These are phyloP conservation scores for Mycena polygramma DNA, from an alignment of 768 basidiomycete genomes.

Conservation along the genomic window DNA sequence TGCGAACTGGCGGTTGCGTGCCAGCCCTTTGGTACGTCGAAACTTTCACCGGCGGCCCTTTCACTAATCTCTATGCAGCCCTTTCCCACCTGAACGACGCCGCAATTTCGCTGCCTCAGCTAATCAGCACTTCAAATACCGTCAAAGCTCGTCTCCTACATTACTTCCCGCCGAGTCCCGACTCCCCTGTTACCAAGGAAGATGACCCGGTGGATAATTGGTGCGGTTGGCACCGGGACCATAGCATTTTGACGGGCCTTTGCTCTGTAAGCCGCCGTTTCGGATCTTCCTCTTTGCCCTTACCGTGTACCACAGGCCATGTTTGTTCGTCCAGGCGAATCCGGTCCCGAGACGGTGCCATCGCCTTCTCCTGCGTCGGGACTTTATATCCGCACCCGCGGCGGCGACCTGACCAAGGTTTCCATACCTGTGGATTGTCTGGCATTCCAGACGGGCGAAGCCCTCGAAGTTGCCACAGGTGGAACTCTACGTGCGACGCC, in stretches of 20 bases:
- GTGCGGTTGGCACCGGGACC: slow-evolving; percentile 97
- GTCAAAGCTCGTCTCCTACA: slow-evolving; percentile 96
- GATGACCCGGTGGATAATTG: slow-evolving; percentile 86
- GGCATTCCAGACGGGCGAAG: slow-evolving; percentile 98
- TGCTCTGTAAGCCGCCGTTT: slow-evolving; percentile 74
- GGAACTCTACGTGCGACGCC: slow-evolving; percentile 90
- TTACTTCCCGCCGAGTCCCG: slow-evolving; percentile 84
- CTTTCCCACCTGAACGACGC: slow-evolving; percentile 75
- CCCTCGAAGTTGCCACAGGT: slow-evolving; percentile 89
- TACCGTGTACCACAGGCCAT: slow-evolving; percentile 71
- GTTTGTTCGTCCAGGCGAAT: slow-evolving; percentile 72
- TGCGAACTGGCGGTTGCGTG: slow-evolving; percentile 87
- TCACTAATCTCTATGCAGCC: slow-evolving; percentile 54
- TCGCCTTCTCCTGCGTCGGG: slow-evolving; percentile 86
- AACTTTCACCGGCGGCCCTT: neutral
- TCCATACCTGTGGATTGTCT: slow-evolving; percentile 87
- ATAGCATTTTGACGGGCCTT: slow-evolving; percentile 91
- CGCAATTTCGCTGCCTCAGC: slow-evolving; percentile 73
- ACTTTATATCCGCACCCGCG: slow-evolving; percentile 91
- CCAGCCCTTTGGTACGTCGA: slow-evolving; percentile 83
- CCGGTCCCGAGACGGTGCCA: slow-evolving; percentile 59
- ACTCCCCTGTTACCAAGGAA: slow-evolving; percentile 51
- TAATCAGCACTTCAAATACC: slow-evolving; percentile 84
- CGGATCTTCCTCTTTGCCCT: neutral
- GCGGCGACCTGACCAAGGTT: slow-evolving; percentile 83